Percentiles rank a stretch among this genome's conserved stretches.
These are phyloP conservation scores for Stephanodiscus minutulus DNA, from an alignment of 108 stramenopile genomes.

Conservation along the genomic window DNA sequence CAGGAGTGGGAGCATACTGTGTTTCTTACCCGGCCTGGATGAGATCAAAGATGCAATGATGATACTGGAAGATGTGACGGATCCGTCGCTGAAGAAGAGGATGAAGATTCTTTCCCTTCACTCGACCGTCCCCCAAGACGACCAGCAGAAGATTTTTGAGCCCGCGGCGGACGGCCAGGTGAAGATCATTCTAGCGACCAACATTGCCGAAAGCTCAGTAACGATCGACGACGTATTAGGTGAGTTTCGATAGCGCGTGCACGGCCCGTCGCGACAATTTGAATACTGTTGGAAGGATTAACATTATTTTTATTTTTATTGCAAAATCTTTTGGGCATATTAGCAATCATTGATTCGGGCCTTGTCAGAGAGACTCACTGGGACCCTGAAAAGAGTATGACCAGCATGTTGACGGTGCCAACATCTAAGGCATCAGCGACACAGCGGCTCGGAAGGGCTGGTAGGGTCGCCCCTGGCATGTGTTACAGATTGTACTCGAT, in stretches of 20 bases:
- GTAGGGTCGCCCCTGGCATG: constrained; percentile 95
- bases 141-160: constrained; percentile 97
- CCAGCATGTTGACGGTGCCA: constrained; percentile 91
- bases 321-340: too few relatives aligned
- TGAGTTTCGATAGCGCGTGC: constrained; percentile 71
- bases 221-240: constrained; percentile 96
- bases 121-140: constrained; percentile 93
- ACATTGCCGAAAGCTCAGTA: constrained; percentile 97
- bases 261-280: constrained; percentile 66
- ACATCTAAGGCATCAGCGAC: constrained; percentile 91
- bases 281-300: constrained; percentile 47
- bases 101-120: constrained; percentile 95
- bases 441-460: constrained; percentile 93
- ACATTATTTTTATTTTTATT: constrained; percentile 47
- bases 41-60: constrained; percentile 63
- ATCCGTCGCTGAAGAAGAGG: constrained; percentile 84
- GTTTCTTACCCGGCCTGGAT: constrained; percentile 87
- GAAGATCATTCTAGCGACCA: constrained; percentile 95
- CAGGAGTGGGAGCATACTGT: constrained; percentile 68
- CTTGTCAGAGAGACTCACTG: constrained; percentile 94
- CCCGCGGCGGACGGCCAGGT: constrained; percentile 89
- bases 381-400: constrained; percentile 95
- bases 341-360: constrained; percentile 97
- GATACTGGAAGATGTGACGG: constrained; percentile 26
- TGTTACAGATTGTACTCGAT: constrained; percentile 97